Evolutionary conservation across 805 yeast genomes (phyloP).

Genomic region (Komagataella pseudopastoris): DNA sequence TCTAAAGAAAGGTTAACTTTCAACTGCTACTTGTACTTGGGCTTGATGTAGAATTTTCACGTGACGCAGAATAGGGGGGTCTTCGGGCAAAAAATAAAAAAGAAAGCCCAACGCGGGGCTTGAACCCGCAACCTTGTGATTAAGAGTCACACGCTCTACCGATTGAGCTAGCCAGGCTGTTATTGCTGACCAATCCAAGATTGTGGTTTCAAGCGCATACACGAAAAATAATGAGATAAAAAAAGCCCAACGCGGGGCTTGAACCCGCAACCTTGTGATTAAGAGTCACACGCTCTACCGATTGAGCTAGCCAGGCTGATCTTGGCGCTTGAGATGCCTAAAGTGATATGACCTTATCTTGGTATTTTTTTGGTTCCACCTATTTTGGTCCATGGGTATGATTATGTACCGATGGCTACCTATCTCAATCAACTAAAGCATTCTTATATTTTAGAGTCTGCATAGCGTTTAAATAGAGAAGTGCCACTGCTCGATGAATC

Average conservation of each 20-base stretch:
- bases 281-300: constrained; percentile 9
- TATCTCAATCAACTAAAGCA: no score
- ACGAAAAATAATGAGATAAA: not conserved
- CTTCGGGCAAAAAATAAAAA: not conserved
- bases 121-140: constrained; percentile 10
- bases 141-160: constrained; percentile 10
- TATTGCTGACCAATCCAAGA: no score
- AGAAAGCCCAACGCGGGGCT: constrained; percentile 8
- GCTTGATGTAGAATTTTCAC: not conserved
- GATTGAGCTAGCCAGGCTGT: constrained; percentile 8
- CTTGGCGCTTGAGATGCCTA: not conserved
- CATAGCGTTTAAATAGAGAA: no score
- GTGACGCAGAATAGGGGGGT: constrained; percentile 1
- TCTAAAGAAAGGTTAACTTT: not conserved
- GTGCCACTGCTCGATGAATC: no score
- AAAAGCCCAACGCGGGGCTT: constrained; percentile 7
- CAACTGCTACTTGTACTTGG: not conserved
- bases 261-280: constrained; percentile 9
- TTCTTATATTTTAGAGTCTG: no score
- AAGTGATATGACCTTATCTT: no score
- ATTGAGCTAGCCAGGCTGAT: constrained; percentile 7
- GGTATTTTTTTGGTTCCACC: no score
- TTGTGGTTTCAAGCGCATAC: no score
- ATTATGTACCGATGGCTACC: no score
- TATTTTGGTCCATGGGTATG: no score